Percentiles rank a stretch among this genome's conserved stretches.
phyloP scores from a whole-genome alignment of 2,329 filamentous ascomycete genomes.

The Cladosporium phlei region DNA sequence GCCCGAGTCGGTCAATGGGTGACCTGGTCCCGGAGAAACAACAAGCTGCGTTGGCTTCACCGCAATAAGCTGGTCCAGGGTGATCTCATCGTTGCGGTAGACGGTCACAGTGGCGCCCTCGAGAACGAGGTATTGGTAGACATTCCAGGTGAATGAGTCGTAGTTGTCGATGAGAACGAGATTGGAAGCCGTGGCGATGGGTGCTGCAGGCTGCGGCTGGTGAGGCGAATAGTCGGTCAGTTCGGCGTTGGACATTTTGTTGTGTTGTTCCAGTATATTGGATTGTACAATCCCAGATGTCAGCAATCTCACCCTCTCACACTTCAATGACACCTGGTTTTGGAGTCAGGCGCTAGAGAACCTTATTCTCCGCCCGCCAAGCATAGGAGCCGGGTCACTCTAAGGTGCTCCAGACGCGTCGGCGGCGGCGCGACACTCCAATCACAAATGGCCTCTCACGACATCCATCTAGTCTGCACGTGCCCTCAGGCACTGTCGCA shows the following conservation, averaged over 20 bases:
- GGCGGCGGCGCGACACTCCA: too few species aligned
- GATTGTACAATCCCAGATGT: not conserved
- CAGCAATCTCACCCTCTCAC: not conserved
- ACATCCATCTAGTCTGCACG: too few species aligned
- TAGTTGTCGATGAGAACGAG: conserved; percentile 97
- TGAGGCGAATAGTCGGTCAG: conserved; percentile 80
- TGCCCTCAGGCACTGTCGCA: too few species aligned
- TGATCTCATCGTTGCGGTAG: conserved; percentile 86
- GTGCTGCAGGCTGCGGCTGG: conserved; percentile 69
- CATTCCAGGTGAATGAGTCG: conserved; percentile 98
- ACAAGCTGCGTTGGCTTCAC: conserved; percentile 90
- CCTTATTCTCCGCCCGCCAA: too few species aligned
- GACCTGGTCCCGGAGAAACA: conserved; percentile 89
- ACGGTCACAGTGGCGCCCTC: conserved; percentile 85
- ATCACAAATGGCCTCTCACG: too few species aligned
- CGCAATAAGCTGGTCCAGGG: conserved; percentile 73
- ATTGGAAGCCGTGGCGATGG: conserved; percentile 76
- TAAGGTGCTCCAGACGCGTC: too few species aligned
- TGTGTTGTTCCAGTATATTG: not conserved
- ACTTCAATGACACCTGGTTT: not conserved
- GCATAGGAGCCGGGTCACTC: too few species aligned
- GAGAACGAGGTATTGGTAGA: conserved; percentile 96
- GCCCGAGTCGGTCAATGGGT: conserved; percentile 85
- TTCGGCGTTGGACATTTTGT: conserved; percentile 30
- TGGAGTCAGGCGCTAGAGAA: conserved; percentile 6